Conservation (phyloP, 768 basidiomycete genomes). For the Austroboletus eburneus region DNA sequence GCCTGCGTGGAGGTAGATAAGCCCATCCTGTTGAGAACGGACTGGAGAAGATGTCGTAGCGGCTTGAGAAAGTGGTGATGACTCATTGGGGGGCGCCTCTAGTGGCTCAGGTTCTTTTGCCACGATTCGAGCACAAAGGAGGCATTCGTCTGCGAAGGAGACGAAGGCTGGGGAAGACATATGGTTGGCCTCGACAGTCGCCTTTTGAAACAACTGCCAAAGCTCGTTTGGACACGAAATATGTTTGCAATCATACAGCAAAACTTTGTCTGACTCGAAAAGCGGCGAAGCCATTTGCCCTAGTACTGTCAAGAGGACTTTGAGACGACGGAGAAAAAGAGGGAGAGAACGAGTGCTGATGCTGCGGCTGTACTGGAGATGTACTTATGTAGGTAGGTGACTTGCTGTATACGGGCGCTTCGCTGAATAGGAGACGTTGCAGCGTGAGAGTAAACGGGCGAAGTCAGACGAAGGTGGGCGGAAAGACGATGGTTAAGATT, state of each 20-base stretch:
- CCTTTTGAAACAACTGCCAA: slow-evolving; percentile 21
- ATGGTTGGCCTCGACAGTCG: slow-evolving; percentile 28
- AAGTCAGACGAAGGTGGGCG: too few relatives aligned
- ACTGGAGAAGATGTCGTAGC: not conserved
- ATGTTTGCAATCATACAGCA: slow-evolving; percentile 4
- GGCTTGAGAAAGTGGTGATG: not conserved
- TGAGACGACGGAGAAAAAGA: not conserved
- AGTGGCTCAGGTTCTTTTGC: not conserved
- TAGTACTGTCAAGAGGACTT: not conserved
- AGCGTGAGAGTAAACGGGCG: too few relatives aligned
- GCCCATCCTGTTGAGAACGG: slow-evolving; percentile 6
- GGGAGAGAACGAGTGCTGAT: slow-evolving; percentile 5
- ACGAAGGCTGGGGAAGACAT: slow-evolving; percentile 15
- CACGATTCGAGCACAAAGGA: slow-evolving; percentile 24
- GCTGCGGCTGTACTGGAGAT: slow-evolving; percentile 12
- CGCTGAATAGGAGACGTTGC: too few relatives aligned
- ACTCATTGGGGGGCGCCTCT: too few relatives aligned
- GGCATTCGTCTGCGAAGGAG: slow-evolving; percentile 29
- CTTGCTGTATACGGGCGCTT: slow-evolving; percentile 19
- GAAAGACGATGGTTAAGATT: too few relatives aligned
- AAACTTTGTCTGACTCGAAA: slow-evolving; percentile 11
- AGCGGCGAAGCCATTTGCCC: slow-evolving; percentile 4
- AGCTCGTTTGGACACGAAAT: slow-evolving; percentile 3
- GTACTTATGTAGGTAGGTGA: slow-evolving; percentile 3
- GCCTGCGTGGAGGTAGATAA: slow-evolving; percentile 26